Conservation (phyloP, 2,329 filamentous ascomycete genomes). For the Incumbomyces delicatus region DNA sequence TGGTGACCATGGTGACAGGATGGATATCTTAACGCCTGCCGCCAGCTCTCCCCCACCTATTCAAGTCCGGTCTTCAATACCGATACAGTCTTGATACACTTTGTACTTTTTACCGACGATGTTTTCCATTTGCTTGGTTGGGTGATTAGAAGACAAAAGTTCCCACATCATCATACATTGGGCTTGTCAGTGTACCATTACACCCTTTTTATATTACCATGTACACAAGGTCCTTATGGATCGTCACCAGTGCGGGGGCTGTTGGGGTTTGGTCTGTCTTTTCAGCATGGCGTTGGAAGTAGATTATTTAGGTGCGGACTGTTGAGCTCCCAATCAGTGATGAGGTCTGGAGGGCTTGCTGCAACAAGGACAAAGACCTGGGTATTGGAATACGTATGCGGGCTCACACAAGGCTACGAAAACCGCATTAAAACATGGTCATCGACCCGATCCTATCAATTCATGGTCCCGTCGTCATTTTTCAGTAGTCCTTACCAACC, state of each 20-base stretch:
- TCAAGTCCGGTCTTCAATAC: conserved; percentile 25
- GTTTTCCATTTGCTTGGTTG: background rate
- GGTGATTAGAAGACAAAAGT: conserved; percentile 3
- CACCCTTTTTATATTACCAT: conserved; percentile 2
- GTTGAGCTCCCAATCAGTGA: background rate
- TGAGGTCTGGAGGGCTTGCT: no score
- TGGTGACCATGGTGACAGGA: conserved; percentile 36
- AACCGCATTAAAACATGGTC: no score
- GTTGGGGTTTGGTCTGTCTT: conserved; percentile 12
- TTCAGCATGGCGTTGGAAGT: conserved; percentile 11
- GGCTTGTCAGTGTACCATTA: no score
- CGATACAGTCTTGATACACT: conserved; percentile 23
- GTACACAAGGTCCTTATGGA: background rate
- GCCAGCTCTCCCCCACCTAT: conserved; percentile 44
- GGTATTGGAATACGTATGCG: no score
- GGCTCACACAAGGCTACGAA: no score
- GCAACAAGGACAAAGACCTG: no score
- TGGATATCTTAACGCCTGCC: conserved; percentile 35
- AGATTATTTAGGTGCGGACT: background rate
- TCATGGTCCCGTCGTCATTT: no score
- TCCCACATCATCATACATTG: no score
- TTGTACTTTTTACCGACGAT: conserved; percentile 5
- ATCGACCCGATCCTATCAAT: no score
- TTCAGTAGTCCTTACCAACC: no score
- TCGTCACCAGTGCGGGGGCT: background rate